A percentile compares a stretch with the other conserved stretches of the same genome.
Conservation (phyloP, 2,329 filamentous ascomycete genomes). For the Eutypa lata region DNA sequence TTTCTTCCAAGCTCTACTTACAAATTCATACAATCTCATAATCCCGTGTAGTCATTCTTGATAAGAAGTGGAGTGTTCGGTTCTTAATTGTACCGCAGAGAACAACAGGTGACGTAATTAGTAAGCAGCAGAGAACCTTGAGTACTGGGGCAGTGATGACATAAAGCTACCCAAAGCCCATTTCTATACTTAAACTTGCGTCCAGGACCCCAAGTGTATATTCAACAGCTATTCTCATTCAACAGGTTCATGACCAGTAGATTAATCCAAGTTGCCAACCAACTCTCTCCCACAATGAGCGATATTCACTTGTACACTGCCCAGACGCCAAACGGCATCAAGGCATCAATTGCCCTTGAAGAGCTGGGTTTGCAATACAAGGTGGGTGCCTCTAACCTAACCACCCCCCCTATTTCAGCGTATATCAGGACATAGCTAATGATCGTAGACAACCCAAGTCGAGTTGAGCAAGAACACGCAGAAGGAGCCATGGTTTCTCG, state of each 20-base stretch:
- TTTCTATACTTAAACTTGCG: no score
- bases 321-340: slow-evolving; percentile 84
- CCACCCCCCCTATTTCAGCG: not conserved
- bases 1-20: no score
- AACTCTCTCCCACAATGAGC: not conserved
- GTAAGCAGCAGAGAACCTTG: no score
- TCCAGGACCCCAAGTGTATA: no score
- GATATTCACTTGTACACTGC: slow-evolving; percentile 79
- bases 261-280: not conserved
- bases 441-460: slow-evolving; percentile 1
- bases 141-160: no score
- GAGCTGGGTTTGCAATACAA: slow-evolving; percentile 55
- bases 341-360: slow-evolving; percentile 53
- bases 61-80: no score
- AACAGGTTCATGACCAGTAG: not conserved
- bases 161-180: no score
- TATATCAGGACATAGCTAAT: not conserved
- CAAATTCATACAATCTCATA: no score
- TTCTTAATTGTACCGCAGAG: no score
- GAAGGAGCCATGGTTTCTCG: slow-evolving; percentile 72
- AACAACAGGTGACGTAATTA: no score
- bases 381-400: not conserved
- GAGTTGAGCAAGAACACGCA: slow-evolving; percentile 7
- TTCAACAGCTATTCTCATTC: no score
- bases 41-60: no score